These are phyloP conservation scores for Oemleria cerasiformis DNA, from an alignment of 306 rosid genomes.

Conservation along the genomic window DNA sequence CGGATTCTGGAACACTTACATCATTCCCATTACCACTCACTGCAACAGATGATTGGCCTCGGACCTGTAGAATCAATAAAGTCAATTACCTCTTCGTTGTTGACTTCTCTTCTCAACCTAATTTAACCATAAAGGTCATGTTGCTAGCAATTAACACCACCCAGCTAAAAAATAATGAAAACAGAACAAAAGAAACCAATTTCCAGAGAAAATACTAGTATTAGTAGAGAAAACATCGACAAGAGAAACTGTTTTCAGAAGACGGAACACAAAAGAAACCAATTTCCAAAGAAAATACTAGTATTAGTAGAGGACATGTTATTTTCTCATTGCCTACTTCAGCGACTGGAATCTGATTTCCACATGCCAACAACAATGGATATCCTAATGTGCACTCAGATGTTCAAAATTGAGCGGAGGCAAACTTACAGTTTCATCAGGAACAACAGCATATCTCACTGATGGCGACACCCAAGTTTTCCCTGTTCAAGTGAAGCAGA, in stretches of 20 bases:
- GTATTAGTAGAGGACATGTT: neutral
- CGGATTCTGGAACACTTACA: conserved; percentile 69
- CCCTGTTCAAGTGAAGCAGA: conserved; percentile 37
- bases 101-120: neutral
- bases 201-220: neutral
- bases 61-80: conserved; percentile 52
- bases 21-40: conserved; percentile 54
- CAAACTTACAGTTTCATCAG: conserved; percentile 82
- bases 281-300: no score
- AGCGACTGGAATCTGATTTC: neutral
- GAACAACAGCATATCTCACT: conserved; percentile 92
- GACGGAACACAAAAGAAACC: neutral
- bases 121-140: neutral
- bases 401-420: conserved; percentile 5
- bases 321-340: neutral
- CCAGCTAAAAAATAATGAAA: neutral
- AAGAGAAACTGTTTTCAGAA: neutral
- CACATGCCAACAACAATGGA: neutral
- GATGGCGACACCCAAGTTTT: conserved; percentile 62
- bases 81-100: neutral
- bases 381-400: neutral
- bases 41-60: conserved; percentile 42
- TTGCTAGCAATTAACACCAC: neutral
- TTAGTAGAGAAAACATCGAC: neutral
- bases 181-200: neutral